These are phyloP conservation scores for Lepidium sativum DNA, from an alignment of 345 rosid genomes.

Conservation along the genomic window DNA sequence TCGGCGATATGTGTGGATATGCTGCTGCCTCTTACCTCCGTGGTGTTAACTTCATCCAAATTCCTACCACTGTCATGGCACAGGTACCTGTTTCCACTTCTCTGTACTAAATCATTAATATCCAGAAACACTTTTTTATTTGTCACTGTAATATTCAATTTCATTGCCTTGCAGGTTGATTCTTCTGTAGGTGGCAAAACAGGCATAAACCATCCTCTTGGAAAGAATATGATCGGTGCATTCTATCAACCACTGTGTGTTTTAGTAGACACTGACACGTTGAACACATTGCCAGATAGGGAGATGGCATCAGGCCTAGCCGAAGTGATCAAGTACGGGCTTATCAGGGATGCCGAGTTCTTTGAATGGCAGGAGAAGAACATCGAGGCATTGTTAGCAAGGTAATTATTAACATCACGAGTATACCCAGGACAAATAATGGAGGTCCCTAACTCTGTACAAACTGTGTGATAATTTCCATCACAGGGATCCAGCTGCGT, in stretches of 20 bases:
- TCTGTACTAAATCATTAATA: background rate
- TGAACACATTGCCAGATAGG: constrained; percentile 79
- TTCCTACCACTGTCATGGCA: constrained; percentile 97
- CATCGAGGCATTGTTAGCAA: constrained; percentile 59
- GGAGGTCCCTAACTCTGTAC: background rate
- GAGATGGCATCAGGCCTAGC: constrained; percentile 93
- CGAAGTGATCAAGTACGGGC: constrained; percentile 95
- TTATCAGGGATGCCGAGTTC: constrained; percentile 87
- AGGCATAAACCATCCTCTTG: constrained; percentile 86
- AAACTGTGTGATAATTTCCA: background rate
- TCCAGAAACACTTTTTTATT: background rate
- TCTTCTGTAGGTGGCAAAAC: constrained; percentile 99
- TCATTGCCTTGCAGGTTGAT: constrained; percentile 56
- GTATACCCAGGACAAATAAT: background rate
- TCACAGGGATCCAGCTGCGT: constrained; percentile 76
- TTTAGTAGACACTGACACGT: constrained; percentile 76
- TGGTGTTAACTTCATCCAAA: constrained; percentile 97
- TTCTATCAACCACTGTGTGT: constrained; percentile 99
- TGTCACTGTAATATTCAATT: background rate
- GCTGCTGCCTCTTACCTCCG: constrained; percentile 96
- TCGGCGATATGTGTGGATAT: constrained; percentile 96
- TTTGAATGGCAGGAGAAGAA: constrained; percentile 97
- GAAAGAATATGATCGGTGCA: constrained; percentile 97
- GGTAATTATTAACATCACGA: constrained; percentile 31
- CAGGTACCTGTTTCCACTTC: constrained; percentile 42